Base-by-base conservation (phyloP, 2,329 filamentous ascomycete genomes). In the Eutypella sp. region DNA sequence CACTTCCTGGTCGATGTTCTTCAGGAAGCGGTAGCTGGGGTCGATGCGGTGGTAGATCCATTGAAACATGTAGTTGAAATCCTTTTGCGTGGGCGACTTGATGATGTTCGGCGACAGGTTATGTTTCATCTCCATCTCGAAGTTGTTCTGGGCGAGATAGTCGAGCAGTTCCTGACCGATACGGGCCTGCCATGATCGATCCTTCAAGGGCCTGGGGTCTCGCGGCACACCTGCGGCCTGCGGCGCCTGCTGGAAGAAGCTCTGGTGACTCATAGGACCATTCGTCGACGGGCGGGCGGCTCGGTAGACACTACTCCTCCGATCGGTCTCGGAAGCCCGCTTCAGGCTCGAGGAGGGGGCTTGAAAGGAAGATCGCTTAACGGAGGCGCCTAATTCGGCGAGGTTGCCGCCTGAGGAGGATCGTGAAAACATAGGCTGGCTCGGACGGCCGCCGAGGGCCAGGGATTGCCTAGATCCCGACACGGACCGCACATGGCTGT, bases 71-170 rank as follows among this genome's bases (percentile, higher is more conserved):
- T 81, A 86, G 61, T 95, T 93, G 71, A 99, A 99, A 65, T 99
- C 93, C 63, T 99, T 99, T 58, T 97, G 92, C 1, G 92, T 99
- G 0, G 93, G 95, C 37, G 89, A 95, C 59, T 89, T 92, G 63
- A 96, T 84, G 6, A 89, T 87, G 58, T 96, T 96, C 52, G 87
- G 85, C 1, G 89, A 88, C n/a, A 99, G 74, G 2, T 83, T 85
- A 65, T 97, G 88, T 69, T 95, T 96, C 84, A 95, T 96, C 57
- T 97, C 91, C 78, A 96, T 83, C 67, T 99, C 93, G 60, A 97
- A 99, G 62, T 96, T 96, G 66, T 96, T 85, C 47, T 91, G 84
- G 1, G 89, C 84, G 62, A 99, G 78, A 63, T 95, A 99, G 55
- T 99, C 93, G 54, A 95, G 72, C 45, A 99, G 70, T 60, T 99